These are phyloP conservation scores for Cladosporium phlei DNA, from an alignment of 2,329 filamentous ascomycete species.

Conservation along the genomic window DNA sequence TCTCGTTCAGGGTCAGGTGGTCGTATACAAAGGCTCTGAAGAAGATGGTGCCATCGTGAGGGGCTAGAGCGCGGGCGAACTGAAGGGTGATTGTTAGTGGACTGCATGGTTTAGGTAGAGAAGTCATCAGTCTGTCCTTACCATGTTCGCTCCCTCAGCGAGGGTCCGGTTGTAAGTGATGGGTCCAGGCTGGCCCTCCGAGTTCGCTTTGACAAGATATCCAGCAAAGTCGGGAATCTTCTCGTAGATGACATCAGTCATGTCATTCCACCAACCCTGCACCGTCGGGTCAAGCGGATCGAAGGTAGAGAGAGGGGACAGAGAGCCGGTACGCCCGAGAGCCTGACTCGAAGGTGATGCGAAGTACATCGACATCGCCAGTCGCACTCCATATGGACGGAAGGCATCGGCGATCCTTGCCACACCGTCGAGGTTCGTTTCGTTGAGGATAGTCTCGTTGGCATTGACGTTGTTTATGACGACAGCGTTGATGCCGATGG, in stretches of 20 bases:
- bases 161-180: conserved; percentile 66
- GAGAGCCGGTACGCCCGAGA: too few relatives aligned
- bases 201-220: conserved; percentile 67
- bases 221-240: conserved; percentile 63
- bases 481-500: conserved; percentile 61
- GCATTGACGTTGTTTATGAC: conserved; percentile 71
- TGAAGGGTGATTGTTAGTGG: conserved; percentile 44
- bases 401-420: conserved; percentile 60
- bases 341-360: conserved; percentile 58
- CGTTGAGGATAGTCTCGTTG: conserved; percentile 53
- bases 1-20: conserved; percentile 48
- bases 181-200: conserved; percentile 67
- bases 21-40: conserved; percentile 71
- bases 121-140: not conserved
- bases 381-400: conserved; percentile 61
- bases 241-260: conserved; percentile 56
- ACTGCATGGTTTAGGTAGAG: too few relatives aligned
- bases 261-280: conserved; percentile 58
- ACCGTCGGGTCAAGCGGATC: conserved; percentile 61
- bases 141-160: conserved; percentile 52
- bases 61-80: conserved; percentile 57
- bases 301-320: conserved; percentile 56
- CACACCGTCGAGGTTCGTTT: conserved; percentile 57
- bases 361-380: conserved; percentile 66
- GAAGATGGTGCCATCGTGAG: conserved; percentile 60